Percentiles rank a stretch among this genome's conserved stretches.
These are phyloP conservation scores for Saccharum spontaneum DNA, from an alignment of 176 grass and related monocot genomes.

Conservation along the genomic window DNA sequence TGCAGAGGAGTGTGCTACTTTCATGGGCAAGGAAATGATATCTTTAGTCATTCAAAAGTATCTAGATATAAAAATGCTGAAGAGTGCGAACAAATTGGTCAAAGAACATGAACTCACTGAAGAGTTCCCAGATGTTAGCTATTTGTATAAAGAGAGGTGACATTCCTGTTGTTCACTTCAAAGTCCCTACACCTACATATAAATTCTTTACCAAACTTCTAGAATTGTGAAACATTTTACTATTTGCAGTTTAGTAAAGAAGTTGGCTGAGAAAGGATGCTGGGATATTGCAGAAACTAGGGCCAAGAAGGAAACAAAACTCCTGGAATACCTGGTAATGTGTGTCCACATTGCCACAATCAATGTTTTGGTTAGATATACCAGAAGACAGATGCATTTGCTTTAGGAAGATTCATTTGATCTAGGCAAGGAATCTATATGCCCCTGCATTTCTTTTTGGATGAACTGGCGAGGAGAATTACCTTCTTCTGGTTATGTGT, in stretches of 20 bases:
- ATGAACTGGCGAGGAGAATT: not conserved
- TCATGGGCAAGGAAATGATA: slow-evolving; percentile 72
- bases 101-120: slow-evolving; percentile 73
- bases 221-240: slow-evolving; percentile 13
- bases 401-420: slow-evolving; percentile 7
- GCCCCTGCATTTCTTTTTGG: not conserved
- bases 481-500: not conserved
- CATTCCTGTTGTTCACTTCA: slow-evolving; percentile 16
- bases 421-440: slow-evolving; percentile 24
- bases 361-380: not conserved
- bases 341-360: slow-evolving; percentile 13
- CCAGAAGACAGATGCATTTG: not conserved
- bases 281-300: slow-evolving; percentile 91
- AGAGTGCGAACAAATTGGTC: slow-evolving; percentile 78
- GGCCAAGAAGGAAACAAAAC: slow-evolving; percentile 73
- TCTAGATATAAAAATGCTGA: slow-evolving; percentile 75
- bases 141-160: slow-evolving; percentile 91
- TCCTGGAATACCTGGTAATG: slow-evolving; percentile 87
- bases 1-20: slow-evolving; percentile 77
- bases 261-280: slow-evolving; percentile 92
- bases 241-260: slow-evolving; percentile 73
- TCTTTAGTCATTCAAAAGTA: slow-evolving; percentile 76
- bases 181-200: slow-evolving; percentile 1
- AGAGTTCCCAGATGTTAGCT: slow-evolving; percentile 81
- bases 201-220: slow-evolving; percentile 13